Evolutionary conservation across 805 yeast species (phyloP).

Genomic region (Metschnikowia lachancei): DNA sequence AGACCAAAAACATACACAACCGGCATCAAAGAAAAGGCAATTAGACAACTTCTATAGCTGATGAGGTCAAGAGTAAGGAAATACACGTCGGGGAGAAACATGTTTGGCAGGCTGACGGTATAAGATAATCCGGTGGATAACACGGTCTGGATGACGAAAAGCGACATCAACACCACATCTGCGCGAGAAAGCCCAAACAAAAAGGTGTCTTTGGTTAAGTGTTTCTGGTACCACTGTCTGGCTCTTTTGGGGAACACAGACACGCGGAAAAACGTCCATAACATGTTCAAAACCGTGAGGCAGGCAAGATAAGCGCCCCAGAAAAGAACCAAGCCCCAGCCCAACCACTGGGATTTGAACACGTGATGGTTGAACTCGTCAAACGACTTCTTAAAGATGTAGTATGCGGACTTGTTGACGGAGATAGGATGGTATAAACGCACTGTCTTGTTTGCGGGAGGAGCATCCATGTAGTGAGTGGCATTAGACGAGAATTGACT

Average conservation of each 20-base stretch:
- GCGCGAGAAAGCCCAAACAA: conserved; percentile 12
- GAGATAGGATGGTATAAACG: conserved; percentile 14
- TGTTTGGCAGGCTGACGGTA: conserved; percentile 18
- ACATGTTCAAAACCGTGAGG: conserved; percentile 13
- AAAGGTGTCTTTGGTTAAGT: conserved; percentile 8
- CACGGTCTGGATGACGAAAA: conserved; percentile 14
- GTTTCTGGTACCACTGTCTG: conserved; percentile 14
- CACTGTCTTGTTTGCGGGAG: conserved; percentile 11
- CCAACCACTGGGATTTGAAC: conserved; percentile 21
- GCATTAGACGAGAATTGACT: conserved; percentile 16
- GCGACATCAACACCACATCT: conserved; percentile 12
- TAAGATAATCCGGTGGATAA: conserved; percentile 18
- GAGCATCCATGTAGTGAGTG: conserved; percentile 14
- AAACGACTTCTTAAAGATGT: conserved; percentile 14
- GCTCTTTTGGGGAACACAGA: conserved; percentile 9
- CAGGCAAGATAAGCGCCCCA: conserved; percentile 18
- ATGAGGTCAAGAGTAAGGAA: conserved; percentile 20
- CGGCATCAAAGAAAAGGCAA: conserved; percentile 21
- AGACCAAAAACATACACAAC: conserved; percentile 20
- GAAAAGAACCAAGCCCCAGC: conserved; percentile 20
- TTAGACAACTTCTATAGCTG: conserved; percentile 19
- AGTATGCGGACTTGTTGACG: conserved; percentile 14
- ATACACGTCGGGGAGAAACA: conserved; percentile 15
- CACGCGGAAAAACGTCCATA: conserved; percentile 14
- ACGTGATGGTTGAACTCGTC: conserved; percentile 21